Evolutionary conservation across 2,329 filamentous ascomycete genomes (phyloP).

Genomic region (Trichophyton schoenleinii): DNA sequence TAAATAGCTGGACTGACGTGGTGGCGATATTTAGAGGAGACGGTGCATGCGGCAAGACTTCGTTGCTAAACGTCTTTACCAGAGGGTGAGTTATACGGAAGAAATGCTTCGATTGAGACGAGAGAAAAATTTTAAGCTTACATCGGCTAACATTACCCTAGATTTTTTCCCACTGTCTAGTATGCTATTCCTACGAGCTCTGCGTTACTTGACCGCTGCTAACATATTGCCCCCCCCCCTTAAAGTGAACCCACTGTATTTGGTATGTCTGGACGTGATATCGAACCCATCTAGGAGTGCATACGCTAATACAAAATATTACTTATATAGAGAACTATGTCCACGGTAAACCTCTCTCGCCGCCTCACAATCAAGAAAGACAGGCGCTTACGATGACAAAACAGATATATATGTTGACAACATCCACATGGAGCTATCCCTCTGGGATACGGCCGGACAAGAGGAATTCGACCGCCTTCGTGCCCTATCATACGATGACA

Average conservation of each 20-base stretch:
- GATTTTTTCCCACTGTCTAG: slow-evolving; percentile 96
- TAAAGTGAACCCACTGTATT: slow-evolving; percentile 82
- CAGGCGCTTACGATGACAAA: slow-evolving; percentile 2
- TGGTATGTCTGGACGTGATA: slow-evolving; percentile 31
- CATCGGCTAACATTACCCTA: slow-evolving; percentile 23
- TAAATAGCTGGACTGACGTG: not conserved
- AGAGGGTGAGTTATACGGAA: slow-evolving; percentile 56
- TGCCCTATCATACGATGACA: slow-evolving; percentile 94
- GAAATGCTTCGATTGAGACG: slow-evolving; percentile 4
- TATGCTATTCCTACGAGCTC: slow-evolving; percentile 30
- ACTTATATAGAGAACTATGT: slow-evolving; percentile 72
- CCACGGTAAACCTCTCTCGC: slow-evolving; percentile 50
- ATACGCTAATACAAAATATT: slow-evolving; percentile 8
- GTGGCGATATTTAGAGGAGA: slow-evolving; percentile 53
- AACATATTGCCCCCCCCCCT: slow-evolving; percentile 3
- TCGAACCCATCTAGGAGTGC: not conserved
- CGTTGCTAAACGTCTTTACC: slow-evolving; percentile 93
- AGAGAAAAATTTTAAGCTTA: not conserved
- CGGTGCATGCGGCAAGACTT: slow-evolving; percentile 94
- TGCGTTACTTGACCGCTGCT: slow-evolving; percentile 17
- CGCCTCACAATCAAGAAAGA: not conserved
- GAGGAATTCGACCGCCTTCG: slow-evolving; percentile 97
- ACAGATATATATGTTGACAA: slow-evolving; percentile 95
- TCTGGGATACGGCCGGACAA: slow-evolving; percentile 97
- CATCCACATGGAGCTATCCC: slow-evolving; percentile 88